Evolutionary conservation across 2,329 filamentous ascomycete species (phyloP).

Genomic region (Diaporthe helianthi): DNA sequence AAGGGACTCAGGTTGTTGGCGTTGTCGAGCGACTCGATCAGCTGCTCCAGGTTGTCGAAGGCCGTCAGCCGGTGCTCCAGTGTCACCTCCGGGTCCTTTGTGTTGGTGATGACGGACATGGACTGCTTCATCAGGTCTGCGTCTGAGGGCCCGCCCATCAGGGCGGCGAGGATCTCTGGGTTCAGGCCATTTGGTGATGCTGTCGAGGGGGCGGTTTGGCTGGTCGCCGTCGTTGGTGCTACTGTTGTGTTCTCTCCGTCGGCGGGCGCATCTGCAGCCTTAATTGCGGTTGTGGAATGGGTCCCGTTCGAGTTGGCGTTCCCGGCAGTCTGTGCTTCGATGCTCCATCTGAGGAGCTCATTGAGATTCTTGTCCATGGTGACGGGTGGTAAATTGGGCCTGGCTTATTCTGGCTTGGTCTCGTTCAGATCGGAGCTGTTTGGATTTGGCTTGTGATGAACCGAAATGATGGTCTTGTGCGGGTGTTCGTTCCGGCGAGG

Average conservation of each 20-base stretch:
- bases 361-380: constrained; percentile 46
- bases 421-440: neutral
- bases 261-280: constrained; percentile 47
- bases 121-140: constrained; percentile 89
- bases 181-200: constrained; percentile 55
- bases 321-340: constrained; percentile 38
- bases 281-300: constrained; percentile 43
- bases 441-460: neutral
- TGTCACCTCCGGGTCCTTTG: constrained; percentile 62
- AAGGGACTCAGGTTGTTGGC: constrained; percentile 89
- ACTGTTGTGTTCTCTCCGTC: neutral
- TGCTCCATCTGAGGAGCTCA: constrained; percentile 48
- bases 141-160: constrained; percentile 86
- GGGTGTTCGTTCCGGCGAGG: neutral
- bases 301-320: constrained; percentile 39
- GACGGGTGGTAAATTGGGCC: constrained; percentile 6
- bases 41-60: constrained; percentile 94
- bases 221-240: neutral
- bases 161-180: constrained; percentile 72
- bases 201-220: constrained; percentile 12
- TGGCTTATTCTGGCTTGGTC: constrained; percentile 25
- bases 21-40: constrained; percentile 93
- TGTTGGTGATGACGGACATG: constrained; percentile 76
- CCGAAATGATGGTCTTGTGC: constrained; percentile 12
- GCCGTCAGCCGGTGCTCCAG: constrained; percentile 81